A percentile compares a stretch with the other conserved stretches of the same genome.
These are phyloP conservation scores for Penicillium malachiteum DNA, from an alignment of 495 filamentous ascomycete species.

Conservation along the genomic window DNA sequence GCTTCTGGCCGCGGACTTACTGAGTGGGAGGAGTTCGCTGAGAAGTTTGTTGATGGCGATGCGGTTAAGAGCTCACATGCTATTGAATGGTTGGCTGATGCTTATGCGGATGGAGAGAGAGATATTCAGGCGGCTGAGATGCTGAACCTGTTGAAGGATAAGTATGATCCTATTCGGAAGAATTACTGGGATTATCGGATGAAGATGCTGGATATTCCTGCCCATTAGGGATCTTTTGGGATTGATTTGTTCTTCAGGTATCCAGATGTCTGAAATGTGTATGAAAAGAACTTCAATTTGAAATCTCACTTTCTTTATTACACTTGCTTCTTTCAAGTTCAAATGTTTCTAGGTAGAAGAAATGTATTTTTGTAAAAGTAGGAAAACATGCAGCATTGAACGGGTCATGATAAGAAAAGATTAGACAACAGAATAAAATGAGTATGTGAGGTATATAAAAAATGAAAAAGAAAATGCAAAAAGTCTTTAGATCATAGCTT, in stretches of 20 bases:
- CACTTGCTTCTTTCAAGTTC: neutral
- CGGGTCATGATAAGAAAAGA: neutral
- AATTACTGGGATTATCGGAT: slow-evolving; percentile 91
- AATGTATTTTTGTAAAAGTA: neutral
- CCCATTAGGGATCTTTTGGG: neutral
- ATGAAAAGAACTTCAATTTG: too few relatives aligned
- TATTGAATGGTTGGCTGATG: slow-evolving; percentile 84
- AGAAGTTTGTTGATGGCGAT: slow-evolving; percentile 57
- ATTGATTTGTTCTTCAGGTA: neutral
- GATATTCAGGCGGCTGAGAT: slow-evolving; percentile 46
- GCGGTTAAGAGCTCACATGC: slow-evolving; percentile 75
- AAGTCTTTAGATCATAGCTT: neutral
- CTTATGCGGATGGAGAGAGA: slow-evolving; percentile 61
- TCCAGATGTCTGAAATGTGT: neutral
- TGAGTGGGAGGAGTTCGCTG: slow-evolving; percentile 62
- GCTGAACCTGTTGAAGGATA: slow-evolving; percentile 70
- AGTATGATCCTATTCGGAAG: slow-evolving; percentile 85
- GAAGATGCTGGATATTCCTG: neutral
- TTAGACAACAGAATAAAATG: neutral
- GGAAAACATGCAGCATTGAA: neutral
- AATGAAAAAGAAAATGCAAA: neutral
- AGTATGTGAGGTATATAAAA: neutral
- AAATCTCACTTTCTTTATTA: neutral
- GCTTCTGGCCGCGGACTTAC: slow-evolving; percentile 58
- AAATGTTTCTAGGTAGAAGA: neutral